phyloP scores from a whole-genome alignment of 768 basidiomycete species.

The Trametes gibbosa region DNA sequence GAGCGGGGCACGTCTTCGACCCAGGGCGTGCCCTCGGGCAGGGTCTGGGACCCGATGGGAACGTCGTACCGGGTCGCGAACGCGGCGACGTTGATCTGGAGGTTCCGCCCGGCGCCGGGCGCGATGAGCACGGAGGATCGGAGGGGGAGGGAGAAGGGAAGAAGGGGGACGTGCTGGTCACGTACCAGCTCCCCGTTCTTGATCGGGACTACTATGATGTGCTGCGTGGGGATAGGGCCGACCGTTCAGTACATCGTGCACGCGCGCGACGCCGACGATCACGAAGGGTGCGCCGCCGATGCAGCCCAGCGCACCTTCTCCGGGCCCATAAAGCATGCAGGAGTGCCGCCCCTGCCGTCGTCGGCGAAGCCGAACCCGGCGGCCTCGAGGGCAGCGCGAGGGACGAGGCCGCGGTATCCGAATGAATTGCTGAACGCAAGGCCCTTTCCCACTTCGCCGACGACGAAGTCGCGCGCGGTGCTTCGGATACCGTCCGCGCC shows the following conservation, averaged over 20 bases:
- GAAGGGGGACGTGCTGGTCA: background rate
- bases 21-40: constrained; percentile 31
- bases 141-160: too few relatives aligned
- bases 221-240: constrained; percentile 37
- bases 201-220: constrained; percentile 53
- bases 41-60: constrained; percentile 19
- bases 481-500: constrained; percentile 40
- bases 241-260: background rate
- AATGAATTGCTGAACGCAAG: constrained; percentile 43
- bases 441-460: constrained; percentile 20
- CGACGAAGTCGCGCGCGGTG: constrained; percentile 38
- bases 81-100: constrained; percentile 44
- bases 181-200: constrained; percentile 40
- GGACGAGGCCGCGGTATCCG: constrained; percentile 49
- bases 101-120: background rate
- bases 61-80: constrained; percentile 33
- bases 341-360: constrained; percentile 33
- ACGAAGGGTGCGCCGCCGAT: too few relatives aligned
- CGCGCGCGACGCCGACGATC: too few relatives aligned
- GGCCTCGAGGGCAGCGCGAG: constrained; percentile 36
- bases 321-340: constrained; percentile 43
- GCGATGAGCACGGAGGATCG: background rate
- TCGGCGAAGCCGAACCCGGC: constrained; percentile 47
- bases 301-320: constrained; percentile 27
- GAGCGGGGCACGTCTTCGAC: constrained; percentile 38